phyloP scores from a whole-genome alignment of 768 basidiomycete genomes.

The Suillus spraguei region DNA sequence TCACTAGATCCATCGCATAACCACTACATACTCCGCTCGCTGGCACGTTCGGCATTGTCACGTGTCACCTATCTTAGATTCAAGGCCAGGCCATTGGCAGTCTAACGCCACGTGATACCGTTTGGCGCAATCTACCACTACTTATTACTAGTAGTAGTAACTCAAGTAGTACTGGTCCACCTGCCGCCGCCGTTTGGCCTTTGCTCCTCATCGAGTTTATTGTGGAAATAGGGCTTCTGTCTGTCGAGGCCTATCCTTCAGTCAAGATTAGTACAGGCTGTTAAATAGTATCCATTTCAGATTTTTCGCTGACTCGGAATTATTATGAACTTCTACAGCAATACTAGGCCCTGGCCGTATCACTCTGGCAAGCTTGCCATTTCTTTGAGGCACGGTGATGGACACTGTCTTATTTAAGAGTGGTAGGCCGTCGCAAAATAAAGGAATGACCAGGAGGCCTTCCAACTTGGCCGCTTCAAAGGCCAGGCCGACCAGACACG shows the following conservation, averaged over 20 bases:
- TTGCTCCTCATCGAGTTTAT: neutral
- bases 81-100: no score
- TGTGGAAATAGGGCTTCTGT: neutral
- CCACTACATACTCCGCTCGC: no score
- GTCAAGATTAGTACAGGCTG: neutral
- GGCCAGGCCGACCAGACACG: neutral
- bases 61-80: no score
- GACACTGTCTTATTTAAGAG: neutral
- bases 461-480: neutral
- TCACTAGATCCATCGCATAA: no score
- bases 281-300: neutral
- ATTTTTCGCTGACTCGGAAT: neutral
- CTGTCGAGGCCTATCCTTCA: neutral
- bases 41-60: no score
- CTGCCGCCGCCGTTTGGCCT: conserved; percentile 1
- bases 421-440: neutral
- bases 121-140: no score
- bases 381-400: neutral
- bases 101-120: no score
- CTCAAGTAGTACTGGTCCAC: neutral
- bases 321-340: neutral
- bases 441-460: neutral
- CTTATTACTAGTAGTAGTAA: neutral
- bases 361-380: neutral
- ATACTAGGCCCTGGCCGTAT: no score